phyloP scores from a whole-genome alignment of 2,329 filamentous ascomycete species.

The Pseudocercospora vitis region DNA sequence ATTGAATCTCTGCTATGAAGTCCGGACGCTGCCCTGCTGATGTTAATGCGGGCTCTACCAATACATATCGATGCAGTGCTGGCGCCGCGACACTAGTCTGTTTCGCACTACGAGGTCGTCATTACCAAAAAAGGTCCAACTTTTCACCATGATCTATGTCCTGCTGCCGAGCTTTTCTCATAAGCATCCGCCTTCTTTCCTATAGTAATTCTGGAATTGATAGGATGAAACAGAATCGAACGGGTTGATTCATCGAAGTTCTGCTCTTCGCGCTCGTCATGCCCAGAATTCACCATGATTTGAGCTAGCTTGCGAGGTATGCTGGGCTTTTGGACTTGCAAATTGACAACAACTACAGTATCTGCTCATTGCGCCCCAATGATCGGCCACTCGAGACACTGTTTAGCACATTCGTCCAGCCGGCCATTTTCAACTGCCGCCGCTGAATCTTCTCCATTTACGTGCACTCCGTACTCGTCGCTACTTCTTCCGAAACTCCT shows the following conservation, averaged over 20 bases:
- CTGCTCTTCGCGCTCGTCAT: neutral
- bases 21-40: too few species aligned
- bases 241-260: neutral
- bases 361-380: conserved; percentile 46
- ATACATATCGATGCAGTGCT: too few species aligned
- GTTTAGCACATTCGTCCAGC: conserved; percentile 58
- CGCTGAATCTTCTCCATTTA: conserved; percentile 60
- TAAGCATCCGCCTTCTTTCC: neutral
- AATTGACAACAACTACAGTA: conserved; percentile 36
- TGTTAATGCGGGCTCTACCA: too few species aligned
- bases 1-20: too few species aligned
- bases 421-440: conserved; percentile 59
- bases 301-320: conserved; percentile 12
- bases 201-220: neutral
- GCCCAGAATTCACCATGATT: neutral
- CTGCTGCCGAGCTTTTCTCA: too few species aligned
- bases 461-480: conserved; percentile 58
- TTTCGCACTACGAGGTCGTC: too few species aligned
- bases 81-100: too few species aligned
- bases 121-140: too few species aligned
- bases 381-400: conserved; percentile 61
- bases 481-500: conserved; percentile 53
- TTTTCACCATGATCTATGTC: too few species aligned
- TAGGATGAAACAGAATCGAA: neutral
- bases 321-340: conserved; percentile 24